These are phyloP conservation scores for Cucurbita moschata DNA, from an alignment of 306 rosid species.

Conservation along the genomic window DNA sequence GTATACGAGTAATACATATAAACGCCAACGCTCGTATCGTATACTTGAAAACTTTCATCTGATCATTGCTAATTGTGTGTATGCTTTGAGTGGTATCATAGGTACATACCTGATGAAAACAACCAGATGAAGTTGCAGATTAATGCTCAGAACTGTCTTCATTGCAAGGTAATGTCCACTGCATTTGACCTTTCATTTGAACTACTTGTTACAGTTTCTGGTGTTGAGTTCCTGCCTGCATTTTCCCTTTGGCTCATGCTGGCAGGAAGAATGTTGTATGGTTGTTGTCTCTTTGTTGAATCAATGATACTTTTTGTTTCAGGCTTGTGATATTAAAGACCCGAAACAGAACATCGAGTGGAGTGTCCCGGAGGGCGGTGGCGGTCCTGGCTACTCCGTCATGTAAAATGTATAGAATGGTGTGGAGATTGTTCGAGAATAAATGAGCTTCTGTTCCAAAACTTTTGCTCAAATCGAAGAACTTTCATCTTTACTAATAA, in stretches of 20 bases:
- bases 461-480: neutral
- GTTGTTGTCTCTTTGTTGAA: neutral
- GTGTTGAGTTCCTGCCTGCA: neutral
- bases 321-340: constrained; percentile 93
- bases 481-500: neutral
- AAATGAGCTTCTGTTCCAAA: neutral
- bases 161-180: constrained; percentile 65
- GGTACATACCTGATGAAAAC: constrained; percentile 53
- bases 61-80: neutral
- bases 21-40: neutral
- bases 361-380: constrained; percentile 93
- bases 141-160: constrained; percentile 89
- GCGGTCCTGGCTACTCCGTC: constrained; percentile 73
- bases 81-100: constrained; percentile 10
- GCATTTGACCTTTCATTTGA: neutral
- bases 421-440: neutral
- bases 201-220: neutral
- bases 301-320: constrained; percentile 2
- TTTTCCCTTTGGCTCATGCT: neutral
- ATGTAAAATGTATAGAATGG: constrained; percentile 21
- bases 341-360: constrained; percentile 80
- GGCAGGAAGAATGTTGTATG: neutral
- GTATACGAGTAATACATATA: constrained; percentile 81
- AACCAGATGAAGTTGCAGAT: constrained; percentile 61
- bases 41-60: neutral